phyloP scores from a whole-genome alignment of 1,284 basidiomycete species.

The Austroboletus niveus region DNA sequence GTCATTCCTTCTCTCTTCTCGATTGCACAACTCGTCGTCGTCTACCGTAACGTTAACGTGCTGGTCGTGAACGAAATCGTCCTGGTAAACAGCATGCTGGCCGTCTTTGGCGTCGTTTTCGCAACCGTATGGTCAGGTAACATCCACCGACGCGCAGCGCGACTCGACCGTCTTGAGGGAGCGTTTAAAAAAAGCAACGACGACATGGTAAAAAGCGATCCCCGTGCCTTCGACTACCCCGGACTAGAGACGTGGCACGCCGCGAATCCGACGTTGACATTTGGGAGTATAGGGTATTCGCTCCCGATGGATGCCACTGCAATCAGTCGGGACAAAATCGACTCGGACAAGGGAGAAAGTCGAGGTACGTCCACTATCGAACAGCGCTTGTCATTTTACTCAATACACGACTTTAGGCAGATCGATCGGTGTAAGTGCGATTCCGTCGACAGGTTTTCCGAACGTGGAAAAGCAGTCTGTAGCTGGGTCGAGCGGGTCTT shows the following conservation, averaged over 20 bases:
- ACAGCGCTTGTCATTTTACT: background rate
- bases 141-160: background rate
- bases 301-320: background rate
- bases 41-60: conserved; percentile 24
- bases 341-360: background rate
- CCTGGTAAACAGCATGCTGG: conserved; percentile 24
- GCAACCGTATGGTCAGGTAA: conserved; percentile 22
- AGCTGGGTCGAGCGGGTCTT: too few relatives aligned
- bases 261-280: conserved; percentile 8
- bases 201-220: background rate
- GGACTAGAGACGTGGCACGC: conserved; percentile 22
- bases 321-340: too few relatives aligned
- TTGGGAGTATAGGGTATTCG: conserved; percentile 4
- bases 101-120: conserved; percentile 31
- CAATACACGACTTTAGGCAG: background rate
- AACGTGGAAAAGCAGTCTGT: background rate
- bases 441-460: background rate
- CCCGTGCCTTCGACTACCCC: conserved; percentile 6
- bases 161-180: background rate
- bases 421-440: background rate
- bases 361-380: conserved; percentile 6
- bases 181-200: background rate
- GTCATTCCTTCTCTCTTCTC: conserved; percentile 32
- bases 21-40: conserved; percentile 30
- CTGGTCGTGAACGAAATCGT: conserved; percentile 29